Evolutionary conservation across 1,284 basidiomycete species (phyloP).

Genomic region (Trichosporon ovoides): DNA sequence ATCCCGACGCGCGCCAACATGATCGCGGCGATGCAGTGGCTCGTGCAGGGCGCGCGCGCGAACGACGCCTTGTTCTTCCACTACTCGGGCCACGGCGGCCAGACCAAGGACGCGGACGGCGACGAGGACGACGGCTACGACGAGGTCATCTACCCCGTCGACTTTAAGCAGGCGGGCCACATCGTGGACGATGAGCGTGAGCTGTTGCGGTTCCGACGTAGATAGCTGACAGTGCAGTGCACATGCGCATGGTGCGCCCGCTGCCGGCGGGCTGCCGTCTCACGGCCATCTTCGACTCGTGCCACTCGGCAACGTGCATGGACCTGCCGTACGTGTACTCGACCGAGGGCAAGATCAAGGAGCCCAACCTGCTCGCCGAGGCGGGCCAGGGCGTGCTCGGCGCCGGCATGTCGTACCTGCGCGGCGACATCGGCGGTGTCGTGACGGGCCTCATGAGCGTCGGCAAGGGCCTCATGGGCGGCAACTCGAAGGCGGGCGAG

Average conservation of each 20-base stretch:
- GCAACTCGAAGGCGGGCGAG: conserved; percentile 12
- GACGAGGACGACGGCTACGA: conserved; percentile 57
- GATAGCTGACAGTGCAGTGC: conserved; percentile 16
- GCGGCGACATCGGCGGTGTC: conserved; percentile 68
- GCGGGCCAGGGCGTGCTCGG: conserved; percentile 67
- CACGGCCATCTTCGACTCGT: conserved; percentile 75
- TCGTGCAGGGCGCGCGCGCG: conserved; percentile 69
- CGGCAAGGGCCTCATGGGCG: conserved; percentile 20
- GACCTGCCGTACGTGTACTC: conserved; percentile 62
- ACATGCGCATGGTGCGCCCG: conserved; percentile 56
- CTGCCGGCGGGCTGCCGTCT: conserved; percentile 78
- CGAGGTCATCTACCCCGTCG: conserved; percentile 78
- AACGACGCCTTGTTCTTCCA: conserved; percentile 91
- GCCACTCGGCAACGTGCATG: conserved; percentile 51
- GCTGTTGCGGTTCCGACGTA: conserved; percentile 3
- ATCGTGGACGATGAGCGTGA: conserved; percentile 74
- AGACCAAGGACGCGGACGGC: conserved; percentile 63
- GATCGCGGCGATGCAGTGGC: conserved; percentile 79
- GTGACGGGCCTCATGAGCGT: conserved; percentile 46
- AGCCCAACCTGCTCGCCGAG: conserved; percentile 74
- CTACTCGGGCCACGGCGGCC: conserved; percentile 76
- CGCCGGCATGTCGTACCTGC: conserved; percentile 31
- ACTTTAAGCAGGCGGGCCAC: conserved; percentile 64
- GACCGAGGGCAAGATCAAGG: conserved; percentile 78
- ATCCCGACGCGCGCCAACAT: conserved; percentile 78